These are phyloP conservation scores for Aspergillus conjunctus DNA, from an alignment of 495 filamentous ascomycete species.

Conservation along the genomic window DNA sequence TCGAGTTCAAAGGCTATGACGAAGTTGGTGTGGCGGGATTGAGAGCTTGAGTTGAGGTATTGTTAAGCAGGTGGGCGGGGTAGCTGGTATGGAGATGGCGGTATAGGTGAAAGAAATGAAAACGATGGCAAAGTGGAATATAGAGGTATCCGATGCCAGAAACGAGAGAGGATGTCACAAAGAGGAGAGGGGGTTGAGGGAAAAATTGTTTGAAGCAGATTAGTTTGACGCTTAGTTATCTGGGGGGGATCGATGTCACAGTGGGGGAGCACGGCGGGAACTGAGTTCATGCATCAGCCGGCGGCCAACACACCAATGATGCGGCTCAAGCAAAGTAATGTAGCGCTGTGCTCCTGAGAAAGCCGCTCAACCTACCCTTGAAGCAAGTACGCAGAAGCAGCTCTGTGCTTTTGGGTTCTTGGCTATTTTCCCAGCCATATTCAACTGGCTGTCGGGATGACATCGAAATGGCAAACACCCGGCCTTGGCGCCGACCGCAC, in stretches of 20 bases:
- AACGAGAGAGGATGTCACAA: not conserved
- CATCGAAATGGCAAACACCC: conserved; percentile 12
- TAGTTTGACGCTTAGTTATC: conserved; percentile 21
- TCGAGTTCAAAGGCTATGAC: conserved; percentile 7
- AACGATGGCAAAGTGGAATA: not conserved
- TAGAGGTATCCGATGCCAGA: not conserved
- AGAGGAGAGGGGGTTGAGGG: not conserved
- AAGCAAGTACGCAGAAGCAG: not conserved
- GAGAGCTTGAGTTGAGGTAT: not conserved
- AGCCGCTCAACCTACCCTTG: not conserved
- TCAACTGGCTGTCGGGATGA: conserved; percentile 11
- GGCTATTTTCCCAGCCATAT: not conserved
- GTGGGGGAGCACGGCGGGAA: conserved; percentile 20
- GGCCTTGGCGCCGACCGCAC: conserved; percentile 23
- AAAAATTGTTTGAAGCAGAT: conserved; percentile 15
- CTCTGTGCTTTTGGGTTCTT: not conserved
- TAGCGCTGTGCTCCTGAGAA: not conserved
- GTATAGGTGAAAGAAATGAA: not conserved
- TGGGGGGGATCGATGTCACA: conserved; percentile 38
- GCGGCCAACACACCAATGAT: conserved; percentile 1
- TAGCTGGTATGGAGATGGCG: not conserved
- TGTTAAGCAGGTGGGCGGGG: not conserved
- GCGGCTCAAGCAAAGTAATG: not conserved
- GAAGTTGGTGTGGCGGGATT: conserved; percentile 21
- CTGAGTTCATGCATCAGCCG: not conserved